A percentile compares a stretch with the other conserved stretches of the same genome.
These are phyloP conservation scores for Claviceps spartinae DNA, from an alignment of 2,329 filamentous ascomycete genomes.

Conservation along the genomic window DNA sequence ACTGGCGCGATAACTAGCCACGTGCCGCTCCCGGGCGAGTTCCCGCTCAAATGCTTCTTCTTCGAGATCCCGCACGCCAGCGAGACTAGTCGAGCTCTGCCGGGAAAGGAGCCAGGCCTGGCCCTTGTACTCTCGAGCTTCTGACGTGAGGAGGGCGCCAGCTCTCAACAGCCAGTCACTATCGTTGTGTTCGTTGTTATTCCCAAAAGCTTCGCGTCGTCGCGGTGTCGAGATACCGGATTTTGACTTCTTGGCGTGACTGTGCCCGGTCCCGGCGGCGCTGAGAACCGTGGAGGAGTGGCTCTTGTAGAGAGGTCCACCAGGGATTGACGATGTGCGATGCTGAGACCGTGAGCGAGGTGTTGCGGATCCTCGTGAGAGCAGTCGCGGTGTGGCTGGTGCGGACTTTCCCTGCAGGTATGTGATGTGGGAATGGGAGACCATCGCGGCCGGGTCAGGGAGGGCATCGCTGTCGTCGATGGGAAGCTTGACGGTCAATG, in stretches of 20 bases:
- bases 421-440: slow-evolving; percentile 25
- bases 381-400: slow-evolving; percentile 49
- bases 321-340: slow-evolving; percentile 25
- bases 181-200: slow-evolving; percentile 28
- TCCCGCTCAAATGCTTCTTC: slow-evolving; percentile 40
- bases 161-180: slow-evolving; percentile 54
- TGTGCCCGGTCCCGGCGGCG: slow-evolving; percentile 5
- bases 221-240: slow-evolving; percentile 23
- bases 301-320: slow-evolving; percentile 38
- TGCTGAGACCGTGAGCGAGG: slow-evolving; percentile 33
- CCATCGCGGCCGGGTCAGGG: slow-evolving; percentile 18
- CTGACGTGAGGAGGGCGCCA: slow-evolving; percentile 46
- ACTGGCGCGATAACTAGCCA: slow-evolving; percentile 33
- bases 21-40: slow-evolving; percentile 35
- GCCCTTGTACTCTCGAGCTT: slow-evolving; percentile 53
- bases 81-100: slow-evolving; percentile 49
- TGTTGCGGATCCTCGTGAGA: slow-evolving; percentile 40
- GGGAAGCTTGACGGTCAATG: slow-evolving; percentile 47
- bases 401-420: slow-evolving; percentile 50
- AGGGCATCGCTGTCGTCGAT: slow-evolving; percentile 39
- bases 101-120: slow-evolving; percentile 55
- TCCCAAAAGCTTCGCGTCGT: slow-evolving; percentile 18
- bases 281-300: slow-evolving; percentile 48
- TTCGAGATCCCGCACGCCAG: slow-evolving; percentile 35
- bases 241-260: slow-evolving; percentile 7